phyloP scores from a whole-genome alignment of 2,329 filamentous ascomycete genomes.

The Dryadomyces quercivorus region DNA sequence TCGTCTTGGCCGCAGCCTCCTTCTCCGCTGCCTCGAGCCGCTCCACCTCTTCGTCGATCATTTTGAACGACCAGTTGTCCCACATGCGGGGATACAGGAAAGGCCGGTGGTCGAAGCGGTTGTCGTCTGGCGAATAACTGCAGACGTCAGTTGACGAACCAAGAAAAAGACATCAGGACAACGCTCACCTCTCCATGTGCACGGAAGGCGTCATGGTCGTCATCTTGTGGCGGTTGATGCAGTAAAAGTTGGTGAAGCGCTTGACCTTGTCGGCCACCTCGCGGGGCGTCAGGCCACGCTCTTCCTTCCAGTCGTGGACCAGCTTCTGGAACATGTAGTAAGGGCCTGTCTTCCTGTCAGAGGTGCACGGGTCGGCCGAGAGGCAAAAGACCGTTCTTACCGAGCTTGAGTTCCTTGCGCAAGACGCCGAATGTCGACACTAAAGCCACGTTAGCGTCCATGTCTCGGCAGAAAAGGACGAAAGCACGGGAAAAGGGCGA shows the following conservation, averaged over 20 bases:
- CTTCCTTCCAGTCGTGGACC: conserved; percentile 30
- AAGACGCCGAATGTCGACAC: conserved; percentile 21
- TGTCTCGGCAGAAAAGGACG: background rate
- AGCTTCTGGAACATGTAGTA: conserved; percentile 34
- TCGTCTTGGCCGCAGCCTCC: background rate
- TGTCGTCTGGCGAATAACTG: conserved; percentile 27
- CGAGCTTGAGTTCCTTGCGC: conserved; percentile 33
- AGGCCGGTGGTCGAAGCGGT: conserved; percentile 27
- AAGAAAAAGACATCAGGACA: too few relatives aligned
- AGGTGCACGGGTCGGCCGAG: background rate
- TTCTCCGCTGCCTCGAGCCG: conserved; percentile 15
- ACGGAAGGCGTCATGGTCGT: conserved; percentile 47
- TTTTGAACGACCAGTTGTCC: conserved; percentile 19
- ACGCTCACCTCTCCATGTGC: conserved; percentile 23
- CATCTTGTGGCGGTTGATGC: conserved; percentile 54
- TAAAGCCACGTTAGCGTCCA: conserved; percentile 2
- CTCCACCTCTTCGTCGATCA: conserved; percentile 20
- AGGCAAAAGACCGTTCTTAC: conserved; percentile 10
- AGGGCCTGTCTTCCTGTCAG: conserved; percentile 14
- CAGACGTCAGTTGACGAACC: background rate
- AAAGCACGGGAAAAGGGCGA: background rate
- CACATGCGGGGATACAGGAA: conserved; percentile 25
- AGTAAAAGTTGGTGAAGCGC: conserved; percentile 39
- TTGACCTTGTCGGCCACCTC: conserved; percentile 34
- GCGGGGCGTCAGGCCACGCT: conserved; percentile 21